Percentiles rank a stretch among this genome's conserved stretches.
Evolutionary conservation across 768 basidiomycete genomes (phyloP).

Genomic region (Boletus tomentosulus): DNA sequence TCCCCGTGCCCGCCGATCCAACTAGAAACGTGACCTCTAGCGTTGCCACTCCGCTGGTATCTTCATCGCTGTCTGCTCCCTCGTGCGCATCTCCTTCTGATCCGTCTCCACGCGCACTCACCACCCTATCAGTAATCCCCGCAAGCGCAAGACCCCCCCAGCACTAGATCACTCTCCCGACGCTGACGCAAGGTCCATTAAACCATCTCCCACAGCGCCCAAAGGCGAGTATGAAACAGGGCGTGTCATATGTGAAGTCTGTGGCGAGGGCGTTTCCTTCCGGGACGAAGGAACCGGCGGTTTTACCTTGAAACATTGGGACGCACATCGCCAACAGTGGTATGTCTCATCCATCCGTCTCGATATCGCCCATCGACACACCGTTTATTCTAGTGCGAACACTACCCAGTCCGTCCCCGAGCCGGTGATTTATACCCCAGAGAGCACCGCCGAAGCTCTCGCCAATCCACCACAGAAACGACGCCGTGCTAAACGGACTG

Average conservation of each 20-base stretch:
- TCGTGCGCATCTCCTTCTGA: slow-evolving; percentile 20
- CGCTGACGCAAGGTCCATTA: slow-evolving; percentile 7
- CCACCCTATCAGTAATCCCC: slow-evolving; percentile 27
- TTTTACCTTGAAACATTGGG: slow-evolving; percentile 70
- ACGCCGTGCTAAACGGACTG: slow-evolving; percentile 70
- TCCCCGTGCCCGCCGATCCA: slow-evolving; percentile 12
- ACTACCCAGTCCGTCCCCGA: slow-evolving; percentile 31
- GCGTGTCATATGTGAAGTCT: slow-evolving; percentile 61
- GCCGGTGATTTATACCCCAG: slow-evolving; percentile 42
- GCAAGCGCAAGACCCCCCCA: slow-evolving; percentile 40
- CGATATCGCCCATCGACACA: slow-evolving; percentile 6
- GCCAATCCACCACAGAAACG: slow-evolving; percentile 55
- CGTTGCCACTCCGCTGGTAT: neutral
- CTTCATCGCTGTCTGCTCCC: slow-evolving; percentile 9
- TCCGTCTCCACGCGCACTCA: slow-evolving; percentile 16
- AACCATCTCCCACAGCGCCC: slow-evolving; percentile 15
- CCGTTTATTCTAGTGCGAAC: slow-evolving; percentile 21
- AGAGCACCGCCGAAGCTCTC: slow-evolving; percentile 38
- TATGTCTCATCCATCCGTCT: slow-evolving; percentile 29
- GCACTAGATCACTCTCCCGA: slow-evolving; percentile 17
- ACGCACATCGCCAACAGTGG: slow-evolving; percentile 60
- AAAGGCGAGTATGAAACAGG: slow-evolving; percentile 62
- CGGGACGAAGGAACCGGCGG: slow-evolving; percentile 58
- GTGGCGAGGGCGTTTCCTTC: slow-evolving; percentile 59
- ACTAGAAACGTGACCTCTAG: slow-evolving; percentile 12